A percentile compares a stretch with the other conserved stretches of the same genome.
These are phyloP conservation scores for Tolypocladium sp. DNA, from an alignment of 2,329 filamentous ascomycete species.

Conservation along the genomic window DNA sequence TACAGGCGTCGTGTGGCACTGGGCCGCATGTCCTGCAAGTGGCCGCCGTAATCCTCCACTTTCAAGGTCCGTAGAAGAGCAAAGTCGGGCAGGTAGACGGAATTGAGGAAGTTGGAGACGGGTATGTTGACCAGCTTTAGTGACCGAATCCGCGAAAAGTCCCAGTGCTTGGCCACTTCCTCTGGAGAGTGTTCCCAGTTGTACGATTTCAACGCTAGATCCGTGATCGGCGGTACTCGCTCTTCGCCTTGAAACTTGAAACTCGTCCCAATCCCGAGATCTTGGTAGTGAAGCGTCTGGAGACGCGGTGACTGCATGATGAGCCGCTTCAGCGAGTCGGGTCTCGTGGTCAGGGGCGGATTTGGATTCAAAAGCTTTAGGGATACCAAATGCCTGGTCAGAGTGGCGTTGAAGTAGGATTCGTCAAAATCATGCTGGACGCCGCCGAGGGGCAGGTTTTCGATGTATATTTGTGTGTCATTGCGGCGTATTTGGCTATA, in stretches of 20 bases:
- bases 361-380: constrained; percentile 29
- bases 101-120: constrained; percentile 32
- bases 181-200: constrained; percentile 35
- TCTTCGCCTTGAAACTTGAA: constrained; percentile 31
- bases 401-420: constrained; percentile 27
- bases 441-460: constrained; percentile 29
- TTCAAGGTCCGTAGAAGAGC: constrained; percentile 25
- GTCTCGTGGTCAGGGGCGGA: constrained; percentile 29
- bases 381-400: constrained; percentile 27
- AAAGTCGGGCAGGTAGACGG: constrained; percentile 28
- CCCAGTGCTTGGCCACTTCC: constrained; percentile 33
- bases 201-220: constrained; percentile 35
- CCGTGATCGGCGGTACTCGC: constrained; percentile 30
- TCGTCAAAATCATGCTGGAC: constrained; percentile 23
- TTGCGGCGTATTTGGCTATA: constrained; percentile 16
- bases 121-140: constrained; percentile 35
- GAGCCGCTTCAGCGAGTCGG: constrained; percentile 32
- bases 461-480: constrained; percentile 26
- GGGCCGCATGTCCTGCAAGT: constrained; percentile 24
- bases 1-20: constrained; percentile 31
- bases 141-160: constrained; percentile 31
- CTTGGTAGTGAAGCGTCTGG: constrained; percentile 31
- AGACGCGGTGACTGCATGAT: constrained; percentile 25
- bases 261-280: constrained; percentile 33
- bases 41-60: constrained; percentile 35